phyloP scores from a whole-genome alignment of 2,329 filamentous ascomycete species.

The Cladophialophora bantiana region DNA sequence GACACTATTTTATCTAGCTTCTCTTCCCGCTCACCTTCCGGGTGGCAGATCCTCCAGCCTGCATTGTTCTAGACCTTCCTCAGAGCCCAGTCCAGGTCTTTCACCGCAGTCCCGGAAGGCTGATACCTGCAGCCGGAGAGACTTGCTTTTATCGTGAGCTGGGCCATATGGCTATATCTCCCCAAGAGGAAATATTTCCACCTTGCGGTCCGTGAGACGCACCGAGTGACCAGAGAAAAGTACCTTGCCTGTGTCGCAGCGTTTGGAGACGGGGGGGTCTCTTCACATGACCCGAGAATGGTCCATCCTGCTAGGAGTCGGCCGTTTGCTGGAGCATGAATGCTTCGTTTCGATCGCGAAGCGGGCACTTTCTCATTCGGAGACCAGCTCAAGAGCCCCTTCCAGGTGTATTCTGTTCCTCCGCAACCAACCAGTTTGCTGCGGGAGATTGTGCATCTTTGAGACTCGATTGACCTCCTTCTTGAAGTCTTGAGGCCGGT shows the following conservation, averaged over 20 bases:
- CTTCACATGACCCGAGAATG: conserved; percentile 6
- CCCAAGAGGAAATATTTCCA: conserved; percentile 12
- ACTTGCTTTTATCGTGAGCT: neutral
- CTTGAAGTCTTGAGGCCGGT: neutral
- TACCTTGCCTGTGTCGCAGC: neutral
- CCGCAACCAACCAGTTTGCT: neutral
- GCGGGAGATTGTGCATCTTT: neutral
- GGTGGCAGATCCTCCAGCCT: neutral
- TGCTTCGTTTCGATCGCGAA: neutral
- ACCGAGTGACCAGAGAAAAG: neutral
- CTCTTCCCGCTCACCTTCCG: neutral
- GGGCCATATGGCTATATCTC: neutral
- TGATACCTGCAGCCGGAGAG: conserved; percentile 16
- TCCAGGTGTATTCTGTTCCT: neutral
- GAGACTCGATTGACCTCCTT: neutral
- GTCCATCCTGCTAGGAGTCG: neutral
- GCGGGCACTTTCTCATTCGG: neutral
- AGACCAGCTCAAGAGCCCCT: neutral
- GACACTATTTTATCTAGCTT: neutral
- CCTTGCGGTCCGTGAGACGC: neutral
- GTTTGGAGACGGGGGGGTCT: neutral
- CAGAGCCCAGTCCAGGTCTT: neutral
- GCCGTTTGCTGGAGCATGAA: neutral
- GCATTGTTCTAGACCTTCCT: conserved; percentile 8
- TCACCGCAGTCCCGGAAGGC: conserved; percentile 9